Percentiles rank a stretch among this genome's conserved stretches.
These are phyloP conservation scores for Cantharellus anzutake DNA, from an alignment of 768 basidiomycete genomes.

Conservation along the genomic window DNA sequence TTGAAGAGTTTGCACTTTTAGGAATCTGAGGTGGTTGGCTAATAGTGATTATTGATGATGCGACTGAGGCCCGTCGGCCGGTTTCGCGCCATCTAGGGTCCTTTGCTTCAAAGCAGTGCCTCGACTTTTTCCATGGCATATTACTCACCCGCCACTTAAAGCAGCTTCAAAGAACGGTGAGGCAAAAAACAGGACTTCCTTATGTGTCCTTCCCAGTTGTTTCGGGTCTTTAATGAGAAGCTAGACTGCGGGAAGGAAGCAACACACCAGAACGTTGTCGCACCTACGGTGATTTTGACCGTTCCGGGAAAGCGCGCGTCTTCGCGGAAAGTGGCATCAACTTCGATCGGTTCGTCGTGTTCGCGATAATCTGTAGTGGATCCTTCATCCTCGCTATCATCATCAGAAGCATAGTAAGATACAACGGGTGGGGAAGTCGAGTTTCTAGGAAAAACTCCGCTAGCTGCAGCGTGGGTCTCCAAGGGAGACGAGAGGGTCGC, in stretches of 20 bases:
- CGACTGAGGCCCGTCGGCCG: conserved; percentile 49
- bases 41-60: conserved; percentile 66
- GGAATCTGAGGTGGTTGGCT: conserved; percentile 31
- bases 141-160: conserved; percentile 40
- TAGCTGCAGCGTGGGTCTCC: conserved; percentile 74
- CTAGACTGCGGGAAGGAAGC: not conserved
- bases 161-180: conserved; percentile 93
- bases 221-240: not conserved
- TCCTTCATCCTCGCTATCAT: conserved; percentile 27
- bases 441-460: conserved; percentile 57
- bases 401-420: conserved; percentile 45
- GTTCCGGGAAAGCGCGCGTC: conserved; percentile 55
- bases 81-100: conserved; percentile 66
- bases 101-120: not conserved
- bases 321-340: conserved; percentile 63
- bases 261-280: conserved; percentile 75
- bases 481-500: conserved; percentile 70
- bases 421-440: conserved; percentile 61
- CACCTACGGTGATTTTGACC: conserved; percentile 80
- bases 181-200: conserved; percentile 77
- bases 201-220: conserved; percentile 49
- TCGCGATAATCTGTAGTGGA: conserved; percentile 7
- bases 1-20: not conserved
- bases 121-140: not conserved
- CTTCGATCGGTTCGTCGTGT: conserved; percentile 33